phyloP scores from a whole-genome alignment of 768 basidiomycete genomes.

The Termitomyces titanicus region DNA sequence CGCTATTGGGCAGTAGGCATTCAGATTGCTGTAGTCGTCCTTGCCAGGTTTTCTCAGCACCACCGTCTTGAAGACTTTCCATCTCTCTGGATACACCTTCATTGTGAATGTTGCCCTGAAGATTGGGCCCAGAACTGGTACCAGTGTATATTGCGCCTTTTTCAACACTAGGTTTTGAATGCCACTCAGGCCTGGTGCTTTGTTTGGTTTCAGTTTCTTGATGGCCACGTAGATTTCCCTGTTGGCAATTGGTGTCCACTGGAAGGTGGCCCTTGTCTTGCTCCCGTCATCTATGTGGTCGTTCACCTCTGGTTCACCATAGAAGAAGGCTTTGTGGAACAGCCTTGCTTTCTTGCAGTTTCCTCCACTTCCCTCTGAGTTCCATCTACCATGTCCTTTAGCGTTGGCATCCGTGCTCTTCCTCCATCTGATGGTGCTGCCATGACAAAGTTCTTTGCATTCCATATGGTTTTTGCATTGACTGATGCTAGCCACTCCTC shows the following conservation, averaged over 20 bases:
- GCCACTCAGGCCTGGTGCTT: conserved; percentile 22
- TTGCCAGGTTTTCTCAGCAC: conserved; percentile 34
- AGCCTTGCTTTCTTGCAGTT: conserved; percentile 22
- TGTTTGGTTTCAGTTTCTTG: conserved; percentile 27
- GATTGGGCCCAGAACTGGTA: conserved; percentile 21
- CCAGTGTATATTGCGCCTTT: conserved; percentile 17
- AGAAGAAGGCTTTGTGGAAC: conserved; percentile 27
- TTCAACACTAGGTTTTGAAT: conserved; percentile 18
- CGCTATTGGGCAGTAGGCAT: conserved; percentile 28
- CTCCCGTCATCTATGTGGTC: neutral
- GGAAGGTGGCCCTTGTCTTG: conserved; percentile 15
- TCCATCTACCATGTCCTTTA: too few relatives aligned
- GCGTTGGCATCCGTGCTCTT: conserved; percentile 23
- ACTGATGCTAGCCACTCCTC: conserved; percentile 23
- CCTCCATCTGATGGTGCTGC: conserved; percentile 21
- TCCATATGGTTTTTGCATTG: conserved; percentile 18
- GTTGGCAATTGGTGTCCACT: conserved; percentile 18
- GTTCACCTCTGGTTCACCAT: conserved; percentile 8
- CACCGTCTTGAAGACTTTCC: conserved; percentile 21
- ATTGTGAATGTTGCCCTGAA: conserved; percentile 25
- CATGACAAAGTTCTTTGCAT: conserved; percentile 18
- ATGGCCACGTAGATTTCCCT: conserved; percentile 23
- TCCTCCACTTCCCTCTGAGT: conserved; percentile 6
- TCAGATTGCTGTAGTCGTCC: conserved; percentile 26
- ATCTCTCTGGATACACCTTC: conserved; percentile 21